These are phyloP conservation scores for Trichophaea hybrida DNA, from an alignment of 2,329 filamentous ascomycete genomes.

Conservation along the genomic window DNA sequence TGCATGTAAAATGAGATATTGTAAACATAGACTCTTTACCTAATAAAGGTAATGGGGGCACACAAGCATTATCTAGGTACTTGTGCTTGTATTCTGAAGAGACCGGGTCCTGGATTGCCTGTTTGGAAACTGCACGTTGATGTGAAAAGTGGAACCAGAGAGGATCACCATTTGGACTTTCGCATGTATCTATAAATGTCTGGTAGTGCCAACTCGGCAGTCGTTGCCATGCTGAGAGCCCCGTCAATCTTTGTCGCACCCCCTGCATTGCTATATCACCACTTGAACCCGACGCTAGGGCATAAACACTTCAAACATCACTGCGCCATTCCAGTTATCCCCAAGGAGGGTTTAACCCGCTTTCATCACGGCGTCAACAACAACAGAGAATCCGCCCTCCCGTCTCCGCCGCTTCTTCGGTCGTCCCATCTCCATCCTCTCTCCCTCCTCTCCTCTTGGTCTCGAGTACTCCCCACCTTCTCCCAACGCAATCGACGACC, in stretches of 20 bases:
- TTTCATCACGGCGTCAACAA: neutral
- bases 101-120: no score
- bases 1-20: neutral
- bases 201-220: no score
- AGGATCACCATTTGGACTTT: no score
- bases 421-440: neutral
- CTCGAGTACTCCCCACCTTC: neutral
- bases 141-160: no score
- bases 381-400: neutral
- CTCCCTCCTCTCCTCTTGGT: neutral
- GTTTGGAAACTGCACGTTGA: no score
- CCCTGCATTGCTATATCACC: neutral
- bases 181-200: no score
- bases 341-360: neutral
- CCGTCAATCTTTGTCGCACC: no score
- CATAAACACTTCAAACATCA: neutral
- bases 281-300: neutral
- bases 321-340: neutral
- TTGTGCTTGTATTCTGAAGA: no score
- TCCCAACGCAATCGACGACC: neutral
- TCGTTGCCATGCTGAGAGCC: no score
- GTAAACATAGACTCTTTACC: neutral
- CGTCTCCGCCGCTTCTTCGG: constrained; percentile 1
- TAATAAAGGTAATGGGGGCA: no score
- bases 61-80: no score